Evolutionary conservation across 345 rosid genomes (phyloP).

Genomic region (Anastatica hierochuntica): DNA sequence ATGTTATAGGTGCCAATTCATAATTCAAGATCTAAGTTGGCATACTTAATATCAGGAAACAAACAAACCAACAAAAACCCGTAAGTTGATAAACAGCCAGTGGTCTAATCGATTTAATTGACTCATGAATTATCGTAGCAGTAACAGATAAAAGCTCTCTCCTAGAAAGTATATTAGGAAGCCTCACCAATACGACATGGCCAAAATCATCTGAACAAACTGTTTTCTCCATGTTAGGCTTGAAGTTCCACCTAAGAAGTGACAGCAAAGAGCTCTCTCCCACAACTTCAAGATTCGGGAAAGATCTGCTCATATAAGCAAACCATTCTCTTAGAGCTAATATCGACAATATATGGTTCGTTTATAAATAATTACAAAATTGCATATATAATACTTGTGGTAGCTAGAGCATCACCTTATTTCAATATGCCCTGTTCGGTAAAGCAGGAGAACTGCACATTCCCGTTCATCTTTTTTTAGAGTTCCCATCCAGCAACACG

Average conservation of each 20-base stretch:
- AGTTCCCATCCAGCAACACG: conserved; percentile 70
- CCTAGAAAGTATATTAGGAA: neutral
- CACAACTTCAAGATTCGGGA: conserved; percentile 61
- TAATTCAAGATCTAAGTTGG: conserved; percentile 10
- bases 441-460: conserved; percentile 50
- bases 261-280: conserved; percentile 56
- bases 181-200: conserved; percentile 53
- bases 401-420: conserved; percentile 41
- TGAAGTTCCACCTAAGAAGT: conserved; percentile 71
- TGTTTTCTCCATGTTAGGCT: conserved; percentile 54
- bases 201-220: conserved; percentile 47
- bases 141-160: neutral
- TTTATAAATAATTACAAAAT: neutral
- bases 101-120: conserved; percentile 2
- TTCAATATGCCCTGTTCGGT: conserved; percentile 64
- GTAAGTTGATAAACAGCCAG: neutral
- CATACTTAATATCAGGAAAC: neutral
- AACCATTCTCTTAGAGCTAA: conserved; percentile 5
- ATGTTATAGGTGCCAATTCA: neutral
- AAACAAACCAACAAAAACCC: neutral
- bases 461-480: conserved; percentile 41
- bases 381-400: conserved; percentile 1
- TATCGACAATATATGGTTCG: neutral
- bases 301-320: conserved; percentile 49
- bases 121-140: neutral